These are phyloP conservation scores for Pugionium dolabratum DNA, from an alignment of 345 rosid genomes.

Conservation along the genomic window DNA sequence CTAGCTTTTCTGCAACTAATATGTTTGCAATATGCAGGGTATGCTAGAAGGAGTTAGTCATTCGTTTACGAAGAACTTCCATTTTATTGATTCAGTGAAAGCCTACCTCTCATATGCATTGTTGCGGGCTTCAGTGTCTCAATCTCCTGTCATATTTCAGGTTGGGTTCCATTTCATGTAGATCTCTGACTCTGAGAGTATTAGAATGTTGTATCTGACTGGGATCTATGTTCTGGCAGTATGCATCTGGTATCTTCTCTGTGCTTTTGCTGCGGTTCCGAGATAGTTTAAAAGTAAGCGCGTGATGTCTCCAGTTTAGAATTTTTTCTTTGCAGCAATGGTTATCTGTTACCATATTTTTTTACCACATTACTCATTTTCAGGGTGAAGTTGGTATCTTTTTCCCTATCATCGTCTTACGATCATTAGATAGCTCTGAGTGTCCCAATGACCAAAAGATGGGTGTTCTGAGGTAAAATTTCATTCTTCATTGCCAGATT, in stretches of 20 bases:
- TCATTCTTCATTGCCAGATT: conserved; percentile 29
- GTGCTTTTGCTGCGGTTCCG: conserved; percentile 88
- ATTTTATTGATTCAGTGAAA: conserved; percentile 97
- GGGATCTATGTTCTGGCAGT: conserved; percentile 58
- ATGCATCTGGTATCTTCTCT: conserved; percentile 93
- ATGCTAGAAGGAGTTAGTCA: conserved; percentile 91
- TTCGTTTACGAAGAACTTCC: conserved; percentile 89
- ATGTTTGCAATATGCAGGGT: conserved; percentile 60
- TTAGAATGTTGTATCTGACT: conserved; percentile 38
- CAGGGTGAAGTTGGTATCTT: conserved; percentile 98
- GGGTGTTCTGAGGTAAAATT: conserved; percentile 80
- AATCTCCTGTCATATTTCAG: conserved; percentile 89
- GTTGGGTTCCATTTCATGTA: conserved; percentile 44
- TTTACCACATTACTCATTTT: conserved; percentile 31
- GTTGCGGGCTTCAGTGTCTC: conserved; percentile 92
- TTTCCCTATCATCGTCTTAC: conserved; percentile 89
- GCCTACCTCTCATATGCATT: conserved; percentile 96
- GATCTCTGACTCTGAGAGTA: conserved; percentile 12
- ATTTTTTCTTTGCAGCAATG: conserved; percentile 11
- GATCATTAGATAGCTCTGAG: conserved; percentile 83
- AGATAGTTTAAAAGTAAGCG: conserved; percentile 93
- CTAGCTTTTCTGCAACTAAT: conserved; percentile 20
- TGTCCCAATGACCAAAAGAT: conserved; percentile 72
- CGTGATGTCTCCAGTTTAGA: conserved; percentile 34
- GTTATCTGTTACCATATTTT: conserved; percentile 13